Evolutionary conservation across 2,329 filamentous ascomycete genomes (phyloP).

Genomic region (Epichloe scottii): DNA sequence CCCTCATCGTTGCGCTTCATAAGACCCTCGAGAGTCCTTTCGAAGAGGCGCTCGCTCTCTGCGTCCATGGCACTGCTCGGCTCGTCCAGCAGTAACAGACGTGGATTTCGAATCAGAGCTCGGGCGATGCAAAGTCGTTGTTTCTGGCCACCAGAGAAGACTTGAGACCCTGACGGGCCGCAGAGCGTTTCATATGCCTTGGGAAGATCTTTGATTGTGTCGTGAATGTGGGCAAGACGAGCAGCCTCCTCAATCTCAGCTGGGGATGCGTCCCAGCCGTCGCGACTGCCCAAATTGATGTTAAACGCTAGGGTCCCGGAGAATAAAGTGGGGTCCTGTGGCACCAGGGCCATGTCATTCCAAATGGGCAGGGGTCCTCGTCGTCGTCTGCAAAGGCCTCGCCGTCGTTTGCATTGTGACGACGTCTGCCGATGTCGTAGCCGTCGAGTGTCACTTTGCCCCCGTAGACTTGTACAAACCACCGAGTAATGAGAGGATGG

Average conservation of each 20-base stretch:
- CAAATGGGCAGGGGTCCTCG: neutral
- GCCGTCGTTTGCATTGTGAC: slow-evolving; percentile 14
- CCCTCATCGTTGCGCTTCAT: slow-evolving; percentile 13
- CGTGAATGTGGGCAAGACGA: slow-evolving; percentile 50
- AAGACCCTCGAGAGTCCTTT: slow-evolving; percentile 39
- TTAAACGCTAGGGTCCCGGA: slow-evolving; percentile 37
- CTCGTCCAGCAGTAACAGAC: slow-evolving; percentile 43
- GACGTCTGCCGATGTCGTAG: neutral
- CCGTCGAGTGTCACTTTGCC: slow-evolving; percentile 36
- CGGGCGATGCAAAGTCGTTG: slow-evolving; percentile 59
- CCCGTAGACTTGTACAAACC: slow-evolving; percentile 39
- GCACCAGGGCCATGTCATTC: slow-evolving; percentile 31
- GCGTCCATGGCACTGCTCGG: slow-evolving; percentile 50
- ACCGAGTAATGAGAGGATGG: slow-evolving; percentile 33
- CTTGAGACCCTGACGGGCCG: slow-evolving; percentile 48
- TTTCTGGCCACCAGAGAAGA: slow-evolving; percentile 55
- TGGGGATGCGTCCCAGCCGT: slow-evolving; percentile 35
- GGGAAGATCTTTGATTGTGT: slow-evolving; percentile 40
- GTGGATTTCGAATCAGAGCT: slow-evolving; percentile 50
- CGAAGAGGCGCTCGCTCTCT: slow-evolving; percentile 33
- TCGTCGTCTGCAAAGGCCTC: slow-evolving; percentile 29
- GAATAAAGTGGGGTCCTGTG: slow-evolving; percentile 38
- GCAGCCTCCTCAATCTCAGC: slow-evolving; percentile 50
- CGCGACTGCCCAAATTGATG: slow-evolving; percentile 33
- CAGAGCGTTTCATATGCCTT: slow-evolving; percentile 44